Conservation (phyloP, 441 rosid species). For the Euphorbia celastroides region DNA sequence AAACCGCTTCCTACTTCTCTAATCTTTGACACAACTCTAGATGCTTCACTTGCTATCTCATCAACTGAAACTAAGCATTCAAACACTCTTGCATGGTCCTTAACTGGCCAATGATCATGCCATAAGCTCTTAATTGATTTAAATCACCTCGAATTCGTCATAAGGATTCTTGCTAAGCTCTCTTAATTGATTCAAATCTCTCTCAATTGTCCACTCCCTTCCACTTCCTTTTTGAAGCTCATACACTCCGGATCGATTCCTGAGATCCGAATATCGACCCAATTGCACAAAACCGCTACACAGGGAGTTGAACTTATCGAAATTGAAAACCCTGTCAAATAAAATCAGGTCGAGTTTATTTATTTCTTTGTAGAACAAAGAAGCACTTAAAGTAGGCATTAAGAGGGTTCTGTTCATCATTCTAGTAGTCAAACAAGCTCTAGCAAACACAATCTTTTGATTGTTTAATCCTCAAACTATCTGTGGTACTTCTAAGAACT, state of each 20-base stretch:
- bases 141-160: constrained; percentile 61
- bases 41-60: constrained; percentile 67
- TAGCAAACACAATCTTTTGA: constrained; percentile 94
- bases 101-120: constrained; percentile 97
- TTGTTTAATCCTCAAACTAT: constrained; percentile 96
- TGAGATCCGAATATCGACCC: constrained; percentile 50
- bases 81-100: constrained; percentile 76
- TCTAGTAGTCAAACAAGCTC: constrained; percentile 88
- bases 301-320: constrained; percentile 59
- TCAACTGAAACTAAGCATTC: constrained; percentile 78
- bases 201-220: constrained; percentile 78
- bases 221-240: constrained; percentile 91
- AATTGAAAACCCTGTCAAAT: constrained; percentile 72
- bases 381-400: constrained; percentile 90
- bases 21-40: constrained; percentile 64
- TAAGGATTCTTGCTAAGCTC: constrained; percentile 29
- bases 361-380: constrained; percentile 85
- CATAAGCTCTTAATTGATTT: constrained; percentile 75
- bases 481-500: constrained; percentile 84
- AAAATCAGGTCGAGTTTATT: constrained; percentile 73
- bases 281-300: constrained; percentile 68
- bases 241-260: constrained; percentile 33
- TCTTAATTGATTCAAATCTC: constrained; percentile 71
- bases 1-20: constrained; percentile 45
- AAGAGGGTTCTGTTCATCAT: constrained; percentile 78